Base-by-base conservation (phyloP, 306 rosid genomes). In the Vigna hirtella region DNA sequence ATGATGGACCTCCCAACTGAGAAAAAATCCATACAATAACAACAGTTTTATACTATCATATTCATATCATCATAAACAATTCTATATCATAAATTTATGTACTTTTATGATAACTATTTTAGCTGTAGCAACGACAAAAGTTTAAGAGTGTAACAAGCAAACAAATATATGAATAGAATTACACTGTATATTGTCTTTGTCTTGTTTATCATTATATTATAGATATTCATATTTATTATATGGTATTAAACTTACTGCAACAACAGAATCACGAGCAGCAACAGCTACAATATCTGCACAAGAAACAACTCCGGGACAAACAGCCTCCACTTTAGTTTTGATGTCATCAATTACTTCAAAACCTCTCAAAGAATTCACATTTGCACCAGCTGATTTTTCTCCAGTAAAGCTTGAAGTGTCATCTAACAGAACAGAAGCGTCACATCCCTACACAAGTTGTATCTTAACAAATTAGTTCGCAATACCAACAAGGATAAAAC, bases 1-100 rank as follows among this genome's bases (percentile, higher is more conserved):
- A 90, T 30, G 87, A 81, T 76, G 90, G 88, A 49, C 95, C 95
- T 9, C 89, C 92, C 73, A 88, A 47, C 90, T 90, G 83, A 78
- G 34, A 30, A 30, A 30, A 30, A 30, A 38, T 4, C 6, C 18
- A 22, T 1, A 38, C 7, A 34, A 1, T 34, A 34, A 34, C 4
- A 34, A 38, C 42, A 38, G 7, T 6, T 38, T 7, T 38, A 38
- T 1, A 1, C 42, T 36, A 36, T 9, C 3, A 42, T 42, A 2
- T 9, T 9, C 3, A 9, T 42, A 2, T 9, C 2, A 42, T 42
- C 47, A 1, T 42, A 42, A 42, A 43, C 4, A 9, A 43, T 42
- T 8, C 11, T 43, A 14, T 43, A 43, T 43, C 4, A 9, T 42
- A 42, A 42, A 9, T 42, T 42, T 42, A 9, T 42, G 42, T 6